phyloP scores from a whole-genome alignment of 352 stramenopile species.

The Pythium inflatum region DNA sequence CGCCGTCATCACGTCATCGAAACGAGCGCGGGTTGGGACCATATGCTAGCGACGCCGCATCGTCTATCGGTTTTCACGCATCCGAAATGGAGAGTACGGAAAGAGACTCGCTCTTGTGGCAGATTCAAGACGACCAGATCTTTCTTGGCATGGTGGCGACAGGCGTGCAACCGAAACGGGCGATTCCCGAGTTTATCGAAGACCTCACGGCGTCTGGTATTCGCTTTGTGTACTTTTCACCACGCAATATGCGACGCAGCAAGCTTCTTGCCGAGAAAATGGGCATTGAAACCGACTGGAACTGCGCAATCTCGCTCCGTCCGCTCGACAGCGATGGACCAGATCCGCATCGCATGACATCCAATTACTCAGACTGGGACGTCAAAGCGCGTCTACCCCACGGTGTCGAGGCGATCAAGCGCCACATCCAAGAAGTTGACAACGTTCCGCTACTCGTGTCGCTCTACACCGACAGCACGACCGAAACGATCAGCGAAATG shows the following conservation, averaged over 20 bases:
- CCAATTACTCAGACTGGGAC: constrained; percentile 97
- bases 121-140: constrained; percentile 96
- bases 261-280: constrained; percentile 98
- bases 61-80: constrained; percentile 49
- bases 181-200: constrained; percentile 96
- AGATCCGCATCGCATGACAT: constrained; percentile 96
- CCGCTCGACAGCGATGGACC: constrained; percentile 90
- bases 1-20: constrained; percentile 24
- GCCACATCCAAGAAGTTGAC: constrained; percentile 97
- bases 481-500: constrained; percentile 95
- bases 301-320: constrained; percentile 97
- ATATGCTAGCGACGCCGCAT: constrained; percentile 54
- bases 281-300: constrained; percentile 99
- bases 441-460: constrained; percentile 98
- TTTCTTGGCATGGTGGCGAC: constrained; percentile 97
- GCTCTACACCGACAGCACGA: constrained; percentile 97
- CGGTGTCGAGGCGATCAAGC: constrained; percentile 94
- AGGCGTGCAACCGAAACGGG: constrained; percentile 92
- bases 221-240: constrained; percentile 99
- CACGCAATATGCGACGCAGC: constrained; percentile 97
- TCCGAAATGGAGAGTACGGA: constrained; percentile 60
- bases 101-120: constrained; percentile 70
- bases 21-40: constrained; percentile 16
- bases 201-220: constrained; percentile 95
- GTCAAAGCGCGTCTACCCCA: constrained; percentile 96